phyloP scores from a whole-genome alignment of 805 yeast genomes.

The Lipomyces kockii region DNA sequence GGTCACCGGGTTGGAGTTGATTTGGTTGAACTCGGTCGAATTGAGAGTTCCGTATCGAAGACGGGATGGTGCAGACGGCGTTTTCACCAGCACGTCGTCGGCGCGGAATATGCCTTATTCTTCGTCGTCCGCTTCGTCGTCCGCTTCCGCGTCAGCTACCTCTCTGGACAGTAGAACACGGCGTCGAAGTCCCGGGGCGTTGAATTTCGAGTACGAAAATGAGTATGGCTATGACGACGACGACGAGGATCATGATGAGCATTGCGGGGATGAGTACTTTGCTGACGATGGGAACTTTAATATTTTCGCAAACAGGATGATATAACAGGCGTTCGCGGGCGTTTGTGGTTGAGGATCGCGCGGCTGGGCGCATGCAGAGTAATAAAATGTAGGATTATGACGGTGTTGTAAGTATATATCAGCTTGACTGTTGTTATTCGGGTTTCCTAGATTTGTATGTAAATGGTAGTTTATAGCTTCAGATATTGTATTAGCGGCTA shows the following conservation, averaged over 20 bases:
- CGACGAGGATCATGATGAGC: conserved; percentile 17
- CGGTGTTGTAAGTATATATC: too few species aligned
- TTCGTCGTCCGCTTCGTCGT: conserved; percentile 2
- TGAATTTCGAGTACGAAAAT: conserved; percentile 8
- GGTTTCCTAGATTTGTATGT: too few species aligned
- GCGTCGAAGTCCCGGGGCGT: neutral
- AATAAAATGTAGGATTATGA: too few species aligned
- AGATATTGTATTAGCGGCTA: too few species aligned
- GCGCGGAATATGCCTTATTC: neutral
- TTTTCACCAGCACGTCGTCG: neutral
- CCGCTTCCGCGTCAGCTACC: neutral
- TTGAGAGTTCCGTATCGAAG: conserved; percentile 25
- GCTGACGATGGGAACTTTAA: conserved; percentile 33
- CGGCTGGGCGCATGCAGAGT: neutral
- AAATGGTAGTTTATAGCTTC: too few species aligned
- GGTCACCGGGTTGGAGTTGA: conserved; percentile 17
- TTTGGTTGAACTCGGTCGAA: conserved; percentile 36
- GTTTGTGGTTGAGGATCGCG: neutral
- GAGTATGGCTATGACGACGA: conserved; percentile 11
- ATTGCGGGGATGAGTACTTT: conserved; percentile 27
- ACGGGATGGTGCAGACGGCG: neutral
- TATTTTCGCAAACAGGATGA: conserved; percentile 20
- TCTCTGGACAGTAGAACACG: neutral
- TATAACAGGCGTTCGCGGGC: conserved; percentile 9
- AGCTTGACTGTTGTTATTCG: too few species aligned